These are phyloP conservation scores for Gloeopeniophorella convolvens DNA, from an alignment of 768 basidiomycete genomes.

Conservation along the genomic window DNA sequence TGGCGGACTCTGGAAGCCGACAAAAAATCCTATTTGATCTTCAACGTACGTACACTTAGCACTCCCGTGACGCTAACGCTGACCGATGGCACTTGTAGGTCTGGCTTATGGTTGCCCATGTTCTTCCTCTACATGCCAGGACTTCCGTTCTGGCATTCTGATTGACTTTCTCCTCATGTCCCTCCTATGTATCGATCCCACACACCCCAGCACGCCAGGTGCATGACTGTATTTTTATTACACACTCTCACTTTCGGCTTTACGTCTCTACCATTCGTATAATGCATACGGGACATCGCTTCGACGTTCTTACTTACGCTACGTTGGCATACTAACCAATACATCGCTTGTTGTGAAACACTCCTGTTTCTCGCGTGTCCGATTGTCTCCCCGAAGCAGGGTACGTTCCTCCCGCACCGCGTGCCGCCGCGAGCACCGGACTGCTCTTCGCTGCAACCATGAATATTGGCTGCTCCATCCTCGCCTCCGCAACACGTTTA, in stretches of 20 bases:
- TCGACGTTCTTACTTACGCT: conserved; percentile 9
- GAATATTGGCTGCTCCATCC: too few relatives aligned
- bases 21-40: conserved; percentile 21
- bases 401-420: too few relatives aligned
- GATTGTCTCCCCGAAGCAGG: too few relatives aligned
- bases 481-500: too few relatives aligned
- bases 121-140: conserved; percentile 18
- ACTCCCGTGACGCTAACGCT: conserved; percentile 10
- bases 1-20: conserved; percentile 20
- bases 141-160: conserved; percentile 19
- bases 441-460: too few relatives aligned
- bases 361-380: not conserved
- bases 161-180: conserved; percentile 14
- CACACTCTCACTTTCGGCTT: conserved; percentile 4
- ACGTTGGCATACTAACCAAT: conserved; percentile 8
- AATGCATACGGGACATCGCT: conserved; percentile 14
- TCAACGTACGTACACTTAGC: conserved; percentile 22
- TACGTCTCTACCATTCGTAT: conserved; percentile 17
- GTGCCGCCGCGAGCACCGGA: too few relatives aligned
- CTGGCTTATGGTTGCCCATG: conserved; percentile 20
- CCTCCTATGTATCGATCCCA: conserved; percentile 18
- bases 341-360: conserved; percentile 11
- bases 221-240: conserved; percentile 21
- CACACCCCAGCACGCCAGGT: not conserved
- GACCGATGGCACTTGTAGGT: conserved; percentile 11